Evolutionary conservation across 2,329 filamentous ascomycete species (phyloP), one percentile per base, ranked within the genome.

Genomic region (Botryotinia calthae): DNA sequence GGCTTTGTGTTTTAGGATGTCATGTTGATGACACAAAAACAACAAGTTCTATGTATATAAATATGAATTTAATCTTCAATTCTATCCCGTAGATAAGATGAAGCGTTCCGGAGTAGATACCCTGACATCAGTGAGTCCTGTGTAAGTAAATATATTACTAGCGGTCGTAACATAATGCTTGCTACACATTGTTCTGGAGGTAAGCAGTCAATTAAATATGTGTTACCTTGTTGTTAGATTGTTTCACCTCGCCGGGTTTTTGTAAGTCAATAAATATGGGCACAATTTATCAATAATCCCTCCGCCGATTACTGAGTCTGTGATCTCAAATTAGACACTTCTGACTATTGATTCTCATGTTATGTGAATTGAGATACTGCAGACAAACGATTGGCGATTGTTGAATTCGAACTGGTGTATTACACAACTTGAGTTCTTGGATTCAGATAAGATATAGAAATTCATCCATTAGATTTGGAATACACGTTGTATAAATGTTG

Each of bases 191-290:
- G 2, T 34, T 59, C 20, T 59, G 1, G 2, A 59, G 20, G 20
- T 22, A 37, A 34, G 2, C 0, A 58, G 16, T 12, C 16, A 22
- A 18, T 9, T 3, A 28, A 58, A 34, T 58, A 9, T 2, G 20
- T 2, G 20, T 22, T 58, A 58, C 7, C 7, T 10, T 28, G n/a
- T 28, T 20, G 3, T 18, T 20, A 18, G 18, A 31, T 31, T 9
- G 10, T 18, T 20, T 58, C 7, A 51, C 22, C 48, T 51, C 48
- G 48, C 10, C 48, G 22, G 10, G 14, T 10, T 1, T 2, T 6
- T 34, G 34, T 34, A 2, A 28, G 12, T 9, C 1, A 0, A 14
- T 54, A 2, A 0, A 54, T 28, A n/a, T 18, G 1, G 5, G 28
- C 25, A 6, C 3, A n/a, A 18, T 54, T 2, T 4, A n/a, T n/a